Base-by-base conservation (phyloP, 2,329 filamentous ascomycete species). In the Cladobotryum mycophilum region DNA sequence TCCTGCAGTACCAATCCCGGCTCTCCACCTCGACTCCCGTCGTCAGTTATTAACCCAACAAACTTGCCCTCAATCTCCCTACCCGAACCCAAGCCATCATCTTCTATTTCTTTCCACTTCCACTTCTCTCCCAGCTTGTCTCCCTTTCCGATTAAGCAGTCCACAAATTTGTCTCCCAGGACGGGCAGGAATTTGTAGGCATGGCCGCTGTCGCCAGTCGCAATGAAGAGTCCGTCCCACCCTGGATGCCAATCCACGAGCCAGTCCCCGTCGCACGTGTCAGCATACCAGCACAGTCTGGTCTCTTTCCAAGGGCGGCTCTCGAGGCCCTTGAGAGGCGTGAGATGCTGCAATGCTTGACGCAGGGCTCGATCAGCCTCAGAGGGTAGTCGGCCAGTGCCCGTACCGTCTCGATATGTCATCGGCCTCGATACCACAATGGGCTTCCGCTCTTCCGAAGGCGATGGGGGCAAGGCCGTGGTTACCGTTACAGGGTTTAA, bases 251-350 rank as follows among this genome's bases (percentile, higher is more conserved):
- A 82, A 60, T 84, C 80, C 53, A 88, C 75, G 49, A 89, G 74
- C 70, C 87, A 89, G 62, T 89, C 82, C 18, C 80, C 85, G 15
- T 80, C 81, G 7, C 80, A 75, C 58, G 86, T 89, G 68, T 89
- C 86, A 5, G 81, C 82, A 64, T 89, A 89, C 86, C 86, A 89
- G 70, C 86, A 89, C 48, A 89, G 68, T 20, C 84, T 74, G 2
- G 81, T 85, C 48, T 73, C 71, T 52, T 69, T 68, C 70, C 87
- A 88, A 1, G 80, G 78, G 22, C 85, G 73, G 20, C 76, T 72
- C 45, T 73, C 74, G 15, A 88, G 72, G 9, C 73, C 72, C 6
- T 69, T 69, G 53, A 75, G 62, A 1, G 86, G 82, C 4, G 88
- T 71, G 58, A 87, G 76, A 53, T 81, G 74, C 12, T 67, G 71